A percentile compares a stretch with the other conserved stretches of the same genome.
These are phyloP conservation scores for Chaetomium fimeti DNA, from an alignment of 495 filamentous ascomycete genomes.

Conservation along the genomic window DNA sequence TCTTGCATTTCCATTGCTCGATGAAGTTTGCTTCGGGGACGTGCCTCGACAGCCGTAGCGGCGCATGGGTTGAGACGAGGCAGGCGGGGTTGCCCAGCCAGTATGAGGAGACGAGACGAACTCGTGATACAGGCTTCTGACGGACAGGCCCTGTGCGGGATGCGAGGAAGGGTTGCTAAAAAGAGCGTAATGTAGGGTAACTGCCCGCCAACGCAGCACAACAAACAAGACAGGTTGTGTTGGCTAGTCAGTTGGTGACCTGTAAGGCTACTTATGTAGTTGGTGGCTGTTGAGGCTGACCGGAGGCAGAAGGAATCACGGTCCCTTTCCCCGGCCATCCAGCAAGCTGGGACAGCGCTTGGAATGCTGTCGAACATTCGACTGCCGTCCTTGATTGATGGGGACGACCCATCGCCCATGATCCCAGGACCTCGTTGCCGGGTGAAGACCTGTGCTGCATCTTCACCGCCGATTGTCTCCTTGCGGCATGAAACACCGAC, in stretches of 20 bases:
- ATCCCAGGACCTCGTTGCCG: constrained; percentile 4
- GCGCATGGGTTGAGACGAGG: background rate
- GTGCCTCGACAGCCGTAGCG: background rate
- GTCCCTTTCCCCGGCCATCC: background rate
- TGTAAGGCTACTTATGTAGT: background rate
- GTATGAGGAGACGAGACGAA: constrained; percentile 13
- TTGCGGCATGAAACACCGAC: constrained; percentile 15
- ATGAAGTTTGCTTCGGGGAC: background rate
- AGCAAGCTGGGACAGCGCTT: background rate
- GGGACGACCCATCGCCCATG: background rate
- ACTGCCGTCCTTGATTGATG: constrained; percentile 1
- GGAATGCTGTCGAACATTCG: background rate
- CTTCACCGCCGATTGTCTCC: constrained; percentile 19
- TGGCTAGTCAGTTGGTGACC: background rate
- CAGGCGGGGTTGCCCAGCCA: background rate
- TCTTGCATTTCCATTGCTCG: constrained; percentile 17
- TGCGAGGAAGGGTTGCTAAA: background rate
- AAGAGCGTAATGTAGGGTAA: background rate
- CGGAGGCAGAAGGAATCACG: background rate
- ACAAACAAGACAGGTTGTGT: constrained; percentile 1
- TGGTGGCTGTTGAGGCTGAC: constrained; percentile 10
- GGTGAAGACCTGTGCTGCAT: constrained; percentile 13
- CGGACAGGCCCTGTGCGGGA: background rate
- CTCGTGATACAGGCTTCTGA: constrained; percentile 10
- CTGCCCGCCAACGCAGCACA: constrained; percentile 4